A percentile compares a stretch with the other conserved stretches of the same genome.
Conservation (phyloP, 805 yeast species). For the Saccharomycopsis synnaedendra region DNA sequence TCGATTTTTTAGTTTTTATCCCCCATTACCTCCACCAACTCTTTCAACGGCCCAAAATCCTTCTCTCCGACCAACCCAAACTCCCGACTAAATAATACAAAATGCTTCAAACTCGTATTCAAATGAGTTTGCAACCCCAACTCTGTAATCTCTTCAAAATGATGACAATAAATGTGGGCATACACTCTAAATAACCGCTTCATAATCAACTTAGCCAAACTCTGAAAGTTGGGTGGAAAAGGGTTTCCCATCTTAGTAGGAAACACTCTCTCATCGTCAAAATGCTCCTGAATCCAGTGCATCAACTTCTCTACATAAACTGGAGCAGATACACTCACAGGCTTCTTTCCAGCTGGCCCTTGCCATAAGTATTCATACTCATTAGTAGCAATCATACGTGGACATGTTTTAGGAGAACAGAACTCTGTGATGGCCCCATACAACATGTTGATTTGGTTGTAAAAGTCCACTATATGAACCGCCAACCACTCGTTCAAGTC, state of each 20-base stretch:
- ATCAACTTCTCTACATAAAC: constrained; percentile 87
- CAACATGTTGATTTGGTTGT: constrained; percentile 91
- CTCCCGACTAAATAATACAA: constrained; percentile 77
- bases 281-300: constrained; percentile 90
- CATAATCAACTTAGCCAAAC: constrained; percentile 74
- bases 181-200: constrained; percentile 88
- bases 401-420: constrained; percentile 91
- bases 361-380: constrained; percentile 98
- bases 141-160: constrained; percentile 89
- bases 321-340: constrained; percentile 86
- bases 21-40: constrained; percentile 62
- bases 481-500: constrained; percentile 92
- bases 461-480: constrained; percentile 94
- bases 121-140: constrained; percentile 85
- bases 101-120: constrained; percentile 91
- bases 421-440: constrained; percentile 94
- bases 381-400: constrained; percentile 94
- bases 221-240: constrained; percentile 75
- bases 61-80: constrained; percentile 64
- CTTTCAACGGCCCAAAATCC: constrained; percentile 89
- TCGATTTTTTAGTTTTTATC: constrained; percentile 19
- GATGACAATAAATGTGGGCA: constrained; percentile 97
- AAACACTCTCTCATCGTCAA: constrained; percentile 83
- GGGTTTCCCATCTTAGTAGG: constrained; percentile 89
- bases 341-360: constrained; percentile 52